These are phyloP conservation scores for Claviceps africana DNA, from an alignment of 2,329 filamentous ascomycete genomes.

Conservation along the genomic window DNA sequence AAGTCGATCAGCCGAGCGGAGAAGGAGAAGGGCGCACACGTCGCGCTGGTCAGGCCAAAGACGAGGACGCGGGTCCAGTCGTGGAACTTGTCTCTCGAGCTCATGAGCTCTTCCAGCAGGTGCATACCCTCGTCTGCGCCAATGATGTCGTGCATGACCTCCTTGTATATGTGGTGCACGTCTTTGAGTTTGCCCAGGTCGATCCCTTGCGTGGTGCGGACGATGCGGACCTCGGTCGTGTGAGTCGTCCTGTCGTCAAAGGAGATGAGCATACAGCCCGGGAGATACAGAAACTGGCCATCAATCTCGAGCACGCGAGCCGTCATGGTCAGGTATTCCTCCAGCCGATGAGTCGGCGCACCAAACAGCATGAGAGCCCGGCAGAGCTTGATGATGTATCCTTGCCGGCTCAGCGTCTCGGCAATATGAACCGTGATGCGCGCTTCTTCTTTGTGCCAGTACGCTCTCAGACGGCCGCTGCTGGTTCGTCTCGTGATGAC, in stretches of 20 bases:
- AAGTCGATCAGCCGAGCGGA: constrained; percentile 57
- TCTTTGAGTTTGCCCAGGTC: constrained; percentile 49
- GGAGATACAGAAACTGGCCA: constrained; percentile 77
- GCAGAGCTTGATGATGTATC: constrained; percentile 73
- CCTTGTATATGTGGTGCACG: constrained; percentile 48
- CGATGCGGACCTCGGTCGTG: constrained; percentile 53
- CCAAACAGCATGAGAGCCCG: constrained; percentile 76
- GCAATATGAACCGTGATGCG: constrained; percentile 40
- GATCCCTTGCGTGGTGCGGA: constrained; percentile 42
- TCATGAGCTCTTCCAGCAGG: constrained; percentile 39
- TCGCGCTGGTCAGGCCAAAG: constrained; percentile 59
- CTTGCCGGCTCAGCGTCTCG: constrained; percentile 60
- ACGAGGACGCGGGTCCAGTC: constrained; percentile 42
- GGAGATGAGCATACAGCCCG: constrained; percentile 83
- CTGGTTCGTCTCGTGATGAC: constrained; percentile 24
- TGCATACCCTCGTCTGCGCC: constrained; percentile 42
- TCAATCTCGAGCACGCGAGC: constrained; percentile 74
- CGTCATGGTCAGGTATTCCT: constrained; percentile 80
- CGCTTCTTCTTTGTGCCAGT: constrained; percentile 29
- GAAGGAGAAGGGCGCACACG: constrained; percentile 64
- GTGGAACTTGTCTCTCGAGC: constrained; percentile 39
- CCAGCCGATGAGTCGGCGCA: constrained; percentile 76
- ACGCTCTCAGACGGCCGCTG: constrained; percentile 21
- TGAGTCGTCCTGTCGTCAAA: constrained; percentile 60
- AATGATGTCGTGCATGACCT: constrained; percentile 47